Evolutionary conservation across 768 basidiomycete species (phyloP).

Genomic region (Sistotremastrum niveocremeum): DNA sequence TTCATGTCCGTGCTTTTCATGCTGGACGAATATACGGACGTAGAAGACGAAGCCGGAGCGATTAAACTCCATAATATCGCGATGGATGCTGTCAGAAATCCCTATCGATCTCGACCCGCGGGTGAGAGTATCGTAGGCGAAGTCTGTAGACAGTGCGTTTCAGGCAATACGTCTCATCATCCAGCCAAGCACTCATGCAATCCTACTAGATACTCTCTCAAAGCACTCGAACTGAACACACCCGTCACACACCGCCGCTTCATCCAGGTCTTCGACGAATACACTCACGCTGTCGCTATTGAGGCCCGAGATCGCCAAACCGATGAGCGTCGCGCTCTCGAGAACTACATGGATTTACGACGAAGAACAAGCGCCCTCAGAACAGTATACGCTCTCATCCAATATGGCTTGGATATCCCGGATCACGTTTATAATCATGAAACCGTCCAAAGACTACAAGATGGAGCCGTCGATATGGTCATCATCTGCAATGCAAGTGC

Average conservation of each 20-base stretch:
- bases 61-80: conserved; percentile 19
- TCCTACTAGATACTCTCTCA: no score
- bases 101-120: conserved; percentile 19
- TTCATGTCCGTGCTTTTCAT: conserved; percentile 39
- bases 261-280: conserved; percentile 27
- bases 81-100: conserved; percentile 27
- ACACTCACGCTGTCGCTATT: conserved; percentile 27
- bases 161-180: no score
- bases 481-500: conserved; percentile 30
- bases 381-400: conserved; percentile 36
- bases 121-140: conserved; percentile 27
- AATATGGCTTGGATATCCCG: conserved; percentile 43
- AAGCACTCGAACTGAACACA: no score
- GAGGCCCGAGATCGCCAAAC: conserved; percentile 30
- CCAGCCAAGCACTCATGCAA: no score
- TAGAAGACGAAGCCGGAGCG: conserved; percentile 18
- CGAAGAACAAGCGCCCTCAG: conserved; percentile 41
- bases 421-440: conserved; percentile 42
- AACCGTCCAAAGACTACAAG: conserved; percentile 28
- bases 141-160: conserved; percentile 28
- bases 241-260: conserved; percentile 13
- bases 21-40: conserved; percentile 38
- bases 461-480: conserved; percentile 38
- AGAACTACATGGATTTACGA: conserved; percentile 39
- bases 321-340: conserved; percentile 27